These are phyloP conservation scores for Rhynchosporium secalis DNA, from an alignment of 2,329 filamentous ascomycete genomes.

Conservation along the genomic window DNA sequence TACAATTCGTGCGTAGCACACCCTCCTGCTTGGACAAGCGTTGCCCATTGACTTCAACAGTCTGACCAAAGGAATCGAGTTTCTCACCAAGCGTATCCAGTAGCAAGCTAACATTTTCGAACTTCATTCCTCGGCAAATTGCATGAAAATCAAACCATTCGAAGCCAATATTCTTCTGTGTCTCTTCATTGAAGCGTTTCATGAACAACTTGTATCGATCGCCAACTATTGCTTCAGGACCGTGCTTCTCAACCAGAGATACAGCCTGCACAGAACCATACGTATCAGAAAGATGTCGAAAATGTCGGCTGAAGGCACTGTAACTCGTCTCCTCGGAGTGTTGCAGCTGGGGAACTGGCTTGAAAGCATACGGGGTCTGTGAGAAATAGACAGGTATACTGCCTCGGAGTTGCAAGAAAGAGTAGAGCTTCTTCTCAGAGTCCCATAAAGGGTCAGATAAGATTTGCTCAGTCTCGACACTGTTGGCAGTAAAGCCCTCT, in stretches of 20 bases:
- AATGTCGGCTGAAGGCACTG: slow-evolving; percentile 76
- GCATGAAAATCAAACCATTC: slow-evolving; percentile 98
- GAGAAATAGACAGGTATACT: slow-evolving; percentile 96
- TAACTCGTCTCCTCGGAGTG: slow-evolving; percentile 80
- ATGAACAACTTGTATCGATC: slow-evolving; percentile 72
- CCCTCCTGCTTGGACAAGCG: slow-evolving; percentile 61
- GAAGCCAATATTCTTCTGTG: slow-evolving; percentile 60
- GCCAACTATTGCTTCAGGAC: slow-evolving; percentile 77
- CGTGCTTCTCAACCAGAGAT: slow-evolving; percentile 86
- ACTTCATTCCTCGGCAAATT: slow-evolving; percentile 93
- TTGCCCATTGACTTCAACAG: slow-evolving; percentile 53
- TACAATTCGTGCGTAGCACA: slow-evolving; percentile 91
- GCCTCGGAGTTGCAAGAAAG: slow-evolving; percentile 83
- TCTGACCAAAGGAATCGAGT: slow-evolving; percentile 73
- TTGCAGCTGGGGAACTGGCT: slow-evolving; percentile 78
- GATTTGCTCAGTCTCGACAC: slow-evolving; percentile 93
- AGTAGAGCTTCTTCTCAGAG: slow-evolving; percentile 64
- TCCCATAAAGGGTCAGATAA: slow-evolving; percentile 72
- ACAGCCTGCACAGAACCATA: slow-evolving; percentile 80
- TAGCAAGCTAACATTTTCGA: slow-evolving; percentile 86
- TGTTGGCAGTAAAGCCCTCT: slow-evolving; percentile 83
- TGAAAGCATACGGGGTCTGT: slow-evolving; percentile 90
- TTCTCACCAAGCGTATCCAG: slow-evolving; percentile 67
- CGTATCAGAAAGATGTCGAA: slow-evolving; percentile 63
- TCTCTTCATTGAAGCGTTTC: slow-evolving; percentile 63